Base-by-base conservation (phyloP, 371 early-diverging fungal species). In the Dichotomocladium elegans region DNA sequence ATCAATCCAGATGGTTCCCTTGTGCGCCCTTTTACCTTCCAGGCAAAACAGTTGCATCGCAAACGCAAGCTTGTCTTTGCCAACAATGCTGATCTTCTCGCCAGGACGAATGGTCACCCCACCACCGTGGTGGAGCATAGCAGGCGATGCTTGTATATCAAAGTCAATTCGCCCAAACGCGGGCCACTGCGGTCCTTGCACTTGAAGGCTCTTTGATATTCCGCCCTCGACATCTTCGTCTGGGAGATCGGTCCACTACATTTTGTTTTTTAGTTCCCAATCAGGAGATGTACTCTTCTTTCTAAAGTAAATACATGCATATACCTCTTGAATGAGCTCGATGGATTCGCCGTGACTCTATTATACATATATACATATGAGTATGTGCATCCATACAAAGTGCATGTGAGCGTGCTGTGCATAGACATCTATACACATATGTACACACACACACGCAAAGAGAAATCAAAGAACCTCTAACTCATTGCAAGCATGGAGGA, bases 21-120 rank as follows among this genome's bases (percentile, higher is more conserved):
- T 63, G 21, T 83, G 84, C 1, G 94, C 83, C 55, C 96, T 96
- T 26, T 94, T 80, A 41, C 10, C 15, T 37, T 37, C 37, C 37
- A 98, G 79, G 43, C 96, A 80, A 80, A 98, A 98, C 48, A 98
- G 64, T n/a, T 88, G 81, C 42, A 92, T 74, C 24, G 90, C 92
- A 53, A 95, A 61, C 14, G 90, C 86, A 21, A 85, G 82, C 66
- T 98, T 98, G 37, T 97, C 98, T 9, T 89, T 86, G 15, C 98
- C 97, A 37, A 88, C 82, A 50, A 94, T 86, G 47, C 95, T 95
- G 37, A 95, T 82, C 68, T 93, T 94, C 59, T 92, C 87, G 4
- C 79, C 74, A 2, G 86, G 72, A 9, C 71, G 55, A 28, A 92
- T 74, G 0, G 63, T 61, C 59, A 88, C 88, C n/a, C n/a, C n/a